Percentiles rank a stretch among this genome's conserved stretches.
Conservation (phyloP, 1,284 basidiomycete genomes). For the Veloboletus limbatus region DNA sequence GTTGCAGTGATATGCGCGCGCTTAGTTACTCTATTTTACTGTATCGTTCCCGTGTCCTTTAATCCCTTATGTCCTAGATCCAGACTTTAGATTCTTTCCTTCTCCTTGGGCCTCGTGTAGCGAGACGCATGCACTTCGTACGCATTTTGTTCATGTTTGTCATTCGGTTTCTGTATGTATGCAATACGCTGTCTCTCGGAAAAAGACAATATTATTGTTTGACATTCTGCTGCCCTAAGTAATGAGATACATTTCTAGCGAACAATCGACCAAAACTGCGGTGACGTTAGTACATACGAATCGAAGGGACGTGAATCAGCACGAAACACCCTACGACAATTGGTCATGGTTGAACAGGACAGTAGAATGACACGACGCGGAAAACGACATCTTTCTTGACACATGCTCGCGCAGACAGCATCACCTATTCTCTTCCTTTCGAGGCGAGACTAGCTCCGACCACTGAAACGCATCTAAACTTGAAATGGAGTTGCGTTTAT, state of each 20-base stretch:
- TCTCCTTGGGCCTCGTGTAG: conserved; percentile 11
- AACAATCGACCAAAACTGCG: conserved; percentile 8
- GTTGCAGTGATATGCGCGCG: conserved; percentile 5
- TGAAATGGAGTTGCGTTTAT: conserved; percentile 33
- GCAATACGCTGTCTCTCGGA: conserved; percentile 13
- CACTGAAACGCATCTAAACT: conserved; percentile 34
- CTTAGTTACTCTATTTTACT: conserved; percentile 5
- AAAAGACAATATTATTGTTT: conserved; percentile 3
- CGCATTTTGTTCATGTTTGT: conserved; percentile 17
- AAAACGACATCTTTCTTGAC: neutral
- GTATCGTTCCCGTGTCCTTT: conserved; percentile 12
- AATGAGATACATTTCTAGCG: conserved; percentile 2
- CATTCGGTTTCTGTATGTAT: conserved; percentile 13
- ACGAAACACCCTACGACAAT: neutral
- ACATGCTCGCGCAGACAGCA: neutral
- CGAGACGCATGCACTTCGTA: conserved; percentile 21
- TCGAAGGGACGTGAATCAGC: neutral
- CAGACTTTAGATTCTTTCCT: conserved; percentile 28
- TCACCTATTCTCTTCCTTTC: conserved; percentile 30
- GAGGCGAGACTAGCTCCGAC: conserved; percentile 32
- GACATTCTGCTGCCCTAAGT: neutral
- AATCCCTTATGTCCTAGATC: conserved; percentile 28
- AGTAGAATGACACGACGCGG: conserved; percentile 41
- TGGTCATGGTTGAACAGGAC: conserved; percentile 6
- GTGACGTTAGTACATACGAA: conserved; percentile 11